Base-by-base conservation (phyloP, 441 rosid genomes). In the Populus hybrid region DNA sequence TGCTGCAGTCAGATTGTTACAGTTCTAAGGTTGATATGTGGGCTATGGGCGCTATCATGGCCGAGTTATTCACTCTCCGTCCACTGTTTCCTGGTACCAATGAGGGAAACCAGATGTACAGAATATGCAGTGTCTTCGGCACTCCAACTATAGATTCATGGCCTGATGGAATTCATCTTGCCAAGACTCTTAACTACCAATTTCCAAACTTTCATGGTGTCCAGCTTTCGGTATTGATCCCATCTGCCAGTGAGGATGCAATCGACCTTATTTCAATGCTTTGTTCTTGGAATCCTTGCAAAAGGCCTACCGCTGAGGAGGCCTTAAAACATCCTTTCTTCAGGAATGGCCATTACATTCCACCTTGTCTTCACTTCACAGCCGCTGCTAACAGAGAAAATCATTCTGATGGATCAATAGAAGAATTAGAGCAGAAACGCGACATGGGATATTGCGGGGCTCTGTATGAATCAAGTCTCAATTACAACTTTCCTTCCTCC, bases 41-140 rank as follows among this genome's bases (percentile, higher is more conserved):
- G 98, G 99, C 98, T 10, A 96, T 96, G 98, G 97, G 98, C 36
- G 99, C 99, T 74, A 94, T 94, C 50, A 89, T 96, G 91, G 94
- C 98, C 16, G 98, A 94, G 81, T 72, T 96, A 81, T 86, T 96
- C 70, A 82, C 89, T 72, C 89, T 96, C n/a, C 90, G 90, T 73
- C 99, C 99, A 76, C 98, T 96, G 66, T 94, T 94, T 68, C 98
- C 99, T 7, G 99, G 98, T 75, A 85, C 86, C 75, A 81, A 97
- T 80, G 99, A 96, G 82, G 96, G 90, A 68, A 96, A 96, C 89
- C 97, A 96, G 87, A 92, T 96, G 73, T 91, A 88, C 81, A 96
- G 93, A 88, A 93, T 96, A 84, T 96, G 99, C 85, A 84, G 87
- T 77, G 92, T 92, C 53, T 81, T 93, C 72, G 98, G 98, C 66